phyloP scores from a whole-genome alignment of 805 yeast genomes.

The Candida odintsovae region DNA sequence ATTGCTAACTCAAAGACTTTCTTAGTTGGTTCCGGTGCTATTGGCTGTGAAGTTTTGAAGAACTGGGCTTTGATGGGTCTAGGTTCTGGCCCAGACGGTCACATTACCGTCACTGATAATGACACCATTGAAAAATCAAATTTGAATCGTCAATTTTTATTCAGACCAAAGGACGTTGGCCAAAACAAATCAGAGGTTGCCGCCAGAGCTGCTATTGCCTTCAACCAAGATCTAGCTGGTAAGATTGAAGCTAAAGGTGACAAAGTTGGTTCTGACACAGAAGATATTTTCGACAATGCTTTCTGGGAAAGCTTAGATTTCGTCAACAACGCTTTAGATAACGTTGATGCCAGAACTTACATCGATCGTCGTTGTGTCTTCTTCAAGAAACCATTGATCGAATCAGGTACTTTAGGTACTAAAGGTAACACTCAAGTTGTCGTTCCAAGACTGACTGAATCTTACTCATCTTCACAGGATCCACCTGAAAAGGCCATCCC shows the following conservation, averaged over 20 bases:
- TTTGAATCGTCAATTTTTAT: conserved; percentile 92
- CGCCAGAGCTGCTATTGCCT: conserved; percentile 70
- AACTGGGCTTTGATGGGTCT: conserved; percentile 97
- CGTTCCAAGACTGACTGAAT: conserved; percentile 89
- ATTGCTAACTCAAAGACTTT: conserved; percentile 78
- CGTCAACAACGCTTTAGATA: conserved; percentile 95
- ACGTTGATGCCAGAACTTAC: conserved; percentile 95
- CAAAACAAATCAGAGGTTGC: conserved; percentile 87
- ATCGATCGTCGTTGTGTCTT: conserved; percentile 96
- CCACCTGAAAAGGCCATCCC: conserved; percentile 99
- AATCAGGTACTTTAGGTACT: conserved; percentile 96
- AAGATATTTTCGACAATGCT: conserved; percentile 71
- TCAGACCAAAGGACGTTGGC: conserved; percentile 94
- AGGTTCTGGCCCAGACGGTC: conserved; percentile 87
- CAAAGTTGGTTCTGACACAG: conserved; percentile 93
- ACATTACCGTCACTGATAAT: conserved; percentile 81
- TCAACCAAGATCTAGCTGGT: conserved; percentile 81
- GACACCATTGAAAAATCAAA: conserved; percentile 95
- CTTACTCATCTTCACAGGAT: conserved; percentile 93
- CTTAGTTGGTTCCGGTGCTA: conserved; percentile 96
- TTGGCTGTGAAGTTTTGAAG: conserved; percentile 97
- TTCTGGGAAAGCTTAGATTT: conserved; percentile 85
- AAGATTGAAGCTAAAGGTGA: conserved; percentile 74
- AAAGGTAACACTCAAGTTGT: conserved; percentile 98
- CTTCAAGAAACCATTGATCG: conserved; percentile 83